Percentiles rank a stretch among this genome's conserved stretches.
Conservation (phyloP, 345 rosid species). For the Pistacia vera region DNA sequence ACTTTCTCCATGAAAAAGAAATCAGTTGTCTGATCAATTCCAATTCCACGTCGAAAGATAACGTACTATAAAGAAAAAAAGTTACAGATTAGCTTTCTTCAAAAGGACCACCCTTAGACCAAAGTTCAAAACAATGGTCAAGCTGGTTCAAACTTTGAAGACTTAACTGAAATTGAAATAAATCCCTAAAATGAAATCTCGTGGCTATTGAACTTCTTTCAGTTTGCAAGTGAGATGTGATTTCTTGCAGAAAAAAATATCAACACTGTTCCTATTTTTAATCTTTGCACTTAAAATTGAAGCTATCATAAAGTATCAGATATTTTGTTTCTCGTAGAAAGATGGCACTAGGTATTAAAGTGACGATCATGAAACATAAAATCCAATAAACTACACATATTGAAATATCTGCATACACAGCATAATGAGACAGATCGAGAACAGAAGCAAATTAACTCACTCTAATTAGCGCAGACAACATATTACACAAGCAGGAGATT, state of each 20-base stretch:
- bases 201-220: not conserved
- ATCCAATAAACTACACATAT: not conserved
- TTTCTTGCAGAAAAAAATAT: not conserved
- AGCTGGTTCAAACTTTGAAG: not conserved
- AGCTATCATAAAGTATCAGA: not conserved
- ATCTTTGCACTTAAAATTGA: not conserved
- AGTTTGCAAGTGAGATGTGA: not conserved
- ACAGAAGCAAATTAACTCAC: not conserved
- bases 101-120: not conserved
- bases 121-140: not conserved
- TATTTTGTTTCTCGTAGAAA: not conserved
- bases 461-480: not conserved
- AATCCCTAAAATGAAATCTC: not conserved
- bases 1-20: conserved; percentile 85
- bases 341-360: not conserved
- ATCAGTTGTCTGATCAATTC: conserved; percentile 76
- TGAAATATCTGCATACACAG: not conserved
- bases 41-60: conserved; percentile 93
- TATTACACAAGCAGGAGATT: not conserved
- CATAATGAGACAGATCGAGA: not conserved
- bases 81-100: conserved; percentile 15
- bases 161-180: not conserved
- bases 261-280: not conserved
- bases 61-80: conserved; percentile 54
- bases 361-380: not conserved